Conservation (phyloP, 352 stramenopile genomes). For the Phytophthora capsici region DNA sequence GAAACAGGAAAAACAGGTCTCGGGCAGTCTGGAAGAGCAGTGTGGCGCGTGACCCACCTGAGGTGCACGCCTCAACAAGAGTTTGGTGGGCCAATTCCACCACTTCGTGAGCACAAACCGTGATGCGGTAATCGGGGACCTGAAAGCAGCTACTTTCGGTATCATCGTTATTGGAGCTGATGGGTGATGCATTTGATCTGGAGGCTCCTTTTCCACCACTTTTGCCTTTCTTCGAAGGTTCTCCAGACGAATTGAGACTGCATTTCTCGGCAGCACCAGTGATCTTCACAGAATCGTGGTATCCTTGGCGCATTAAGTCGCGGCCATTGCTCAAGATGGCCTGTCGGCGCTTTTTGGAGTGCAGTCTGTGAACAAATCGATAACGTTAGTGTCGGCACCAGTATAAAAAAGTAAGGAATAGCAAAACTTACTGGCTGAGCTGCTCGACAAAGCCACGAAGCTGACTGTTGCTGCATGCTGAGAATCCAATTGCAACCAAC, state of each 20-base stretch:
- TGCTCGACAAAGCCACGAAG: slow-evolving; percentile 64
- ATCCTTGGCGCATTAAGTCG: slow-evolving; percentile 60
- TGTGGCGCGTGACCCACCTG: slow-evolving; percentile 46
- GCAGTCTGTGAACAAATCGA: slow-evolving; percentile 44
- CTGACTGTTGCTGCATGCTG: slow-evolving; percentile 56
- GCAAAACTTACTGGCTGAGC: slow-evolving; percentile 66
- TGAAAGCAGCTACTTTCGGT: slow-evolving; percentile 66
- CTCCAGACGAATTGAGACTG: slow-evolving; percentile 50
- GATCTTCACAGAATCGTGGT: slow-evolving; percentile 72
- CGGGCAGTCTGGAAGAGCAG: slow-evolving; percentile 84
- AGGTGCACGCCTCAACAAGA: slow-evolving; percentile 64
- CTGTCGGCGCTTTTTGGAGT: slow-evolving; percentile 75
- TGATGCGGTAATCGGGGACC: slow-evolving; percentile 69
- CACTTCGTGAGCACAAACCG: slow-evolving; percentile 58
- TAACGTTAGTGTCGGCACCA: neutral
- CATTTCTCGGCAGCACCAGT: slow-evolving; percentile 57
- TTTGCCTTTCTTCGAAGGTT: slow-evolving; percentile 47
- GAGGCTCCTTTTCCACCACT: slow-evolving; percentile 8
- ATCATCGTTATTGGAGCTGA: slow-evolving; percentile 27
- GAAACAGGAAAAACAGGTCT: slow-evolving; percentile 79
- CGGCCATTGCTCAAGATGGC: slow-evolving; percentile 59
- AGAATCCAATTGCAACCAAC: slow-evolving; percentile 55
- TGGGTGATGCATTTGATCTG: slow-evolving; percentile 6
- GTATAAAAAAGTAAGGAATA: neutral
- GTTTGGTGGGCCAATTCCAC: slow-evolving; percentile 73